Percentiles rank a stretch among this genome's conserved stretches.
Evolutionary conservation across 2,329 filamentous ascomycete species (phyloP).

Genomic region (Lecanicillium sp.): DNA sequence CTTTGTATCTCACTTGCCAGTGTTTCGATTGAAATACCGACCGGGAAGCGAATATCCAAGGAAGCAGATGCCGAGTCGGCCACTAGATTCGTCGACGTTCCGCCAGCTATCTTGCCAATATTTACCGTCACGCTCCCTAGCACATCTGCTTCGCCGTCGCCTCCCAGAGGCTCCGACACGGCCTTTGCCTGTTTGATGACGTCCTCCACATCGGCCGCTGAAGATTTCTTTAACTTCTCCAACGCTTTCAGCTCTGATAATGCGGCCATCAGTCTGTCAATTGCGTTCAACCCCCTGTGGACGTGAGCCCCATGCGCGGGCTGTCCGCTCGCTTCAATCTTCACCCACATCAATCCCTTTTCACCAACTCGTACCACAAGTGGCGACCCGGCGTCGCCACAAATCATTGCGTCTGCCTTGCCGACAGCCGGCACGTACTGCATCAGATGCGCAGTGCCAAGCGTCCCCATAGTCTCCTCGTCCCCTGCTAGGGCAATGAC

Average conservation of each 20-base stretch:
- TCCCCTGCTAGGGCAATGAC: conserved; percentile 15
- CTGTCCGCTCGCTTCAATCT: conserved; percentile 11
- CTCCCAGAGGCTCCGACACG: conserved; percentile 14
- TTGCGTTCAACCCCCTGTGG: conserved; percentile 13
- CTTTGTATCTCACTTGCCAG: conserved; percentile 1
- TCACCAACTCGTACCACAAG: conserved; percentile 13
- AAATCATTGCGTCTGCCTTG: conserved; percentile 14
- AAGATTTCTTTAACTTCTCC: background rate
- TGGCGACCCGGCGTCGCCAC: conserved; percentile 14
- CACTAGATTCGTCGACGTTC: conserved; percentile 15
- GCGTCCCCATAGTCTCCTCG: conserved; percentile 15
- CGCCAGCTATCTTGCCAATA: conserved; percentile 16
- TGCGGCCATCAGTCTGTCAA: conserved; percentile 12
- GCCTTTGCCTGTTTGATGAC: conserved; percentile 4
- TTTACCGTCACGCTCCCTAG: conserved; percentile 14
- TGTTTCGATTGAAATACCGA: conserved; percentile 9
- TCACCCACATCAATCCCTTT: conserved; percentile 16
- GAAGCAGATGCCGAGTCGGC: conserved; percentile 13
- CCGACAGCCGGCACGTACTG: conserved; percentile 6
- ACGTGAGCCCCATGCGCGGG: conserved; percentile 16
- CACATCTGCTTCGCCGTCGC: conserved; percentile 10
- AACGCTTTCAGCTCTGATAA: conserved; percentile 7
- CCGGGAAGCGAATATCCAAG: conserved; percentile 14
- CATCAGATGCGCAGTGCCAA: conserved; percentile 13
- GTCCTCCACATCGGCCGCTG: background rate